Base-by-base conservation (phyloP, 2,329 filamentous ascomycete genomes). In the Cordyceps cicadae region DNA sequence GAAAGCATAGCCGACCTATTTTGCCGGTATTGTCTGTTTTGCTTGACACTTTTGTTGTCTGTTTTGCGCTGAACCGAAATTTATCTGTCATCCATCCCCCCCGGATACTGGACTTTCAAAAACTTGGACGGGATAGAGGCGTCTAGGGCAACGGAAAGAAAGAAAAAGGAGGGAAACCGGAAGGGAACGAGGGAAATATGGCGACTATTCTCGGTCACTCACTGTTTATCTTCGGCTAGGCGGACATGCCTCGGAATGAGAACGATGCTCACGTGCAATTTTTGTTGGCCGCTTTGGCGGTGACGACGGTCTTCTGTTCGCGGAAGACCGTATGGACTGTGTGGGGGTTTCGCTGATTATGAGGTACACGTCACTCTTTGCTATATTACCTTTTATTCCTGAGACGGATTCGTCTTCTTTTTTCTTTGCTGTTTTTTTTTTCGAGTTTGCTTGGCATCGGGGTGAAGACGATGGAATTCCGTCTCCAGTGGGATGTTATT, bases 61-160 rank as follows among this genome's bases (percentile, higher is more conserved):
- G 56, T 50, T 17, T 34, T 21, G 45, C 55, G 17, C 34, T 41
- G 21, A 19, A 21, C 15, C 52, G 52, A 15, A 29, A 11, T 43
- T 21, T 21, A 29, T n/a, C 29, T 2, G 19, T 4, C 15, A 19
- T 66, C 66, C 24, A 62, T 32, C 12, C 62, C 56, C 56, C 26
- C 37, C 14, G 5, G 41, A 51, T 54, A 41, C 57, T 39, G 57
- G 48, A 39, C 24, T 43, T 12, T 15, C 45, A 41, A 45, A 41
- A 45, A 54, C 66, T 68, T 66, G 68, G 68, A 65, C 65, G 67
- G 71, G 66, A 74, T 75, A 76, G 73, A 75, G 72, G 74, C 73
- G 73, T 74, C 72, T 66, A 63, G 63, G 67, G 34, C 49, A 51
- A 62, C 49, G 53, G 24, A 48, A 51, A 43, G 49, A 54, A 57